These are phyloP conservation scores for Gardenia jasminoides DNA, from an alignment of 257 asterid species.

Conservation along the genomic window DNA sequence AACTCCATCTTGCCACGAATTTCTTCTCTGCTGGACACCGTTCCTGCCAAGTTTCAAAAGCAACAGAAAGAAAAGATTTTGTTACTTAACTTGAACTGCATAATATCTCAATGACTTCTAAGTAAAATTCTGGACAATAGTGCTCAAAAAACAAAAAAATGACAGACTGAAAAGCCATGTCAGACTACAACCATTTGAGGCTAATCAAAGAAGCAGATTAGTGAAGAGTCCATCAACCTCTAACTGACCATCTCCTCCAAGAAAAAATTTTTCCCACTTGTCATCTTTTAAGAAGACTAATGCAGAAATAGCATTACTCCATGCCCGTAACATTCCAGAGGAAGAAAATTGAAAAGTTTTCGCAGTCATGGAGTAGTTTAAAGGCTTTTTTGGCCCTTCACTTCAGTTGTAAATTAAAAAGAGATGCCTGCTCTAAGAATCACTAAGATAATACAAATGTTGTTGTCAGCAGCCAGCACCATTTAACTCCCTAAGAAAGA, in stretches of 20 bases:
- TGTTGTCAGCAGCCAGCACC: background rate
- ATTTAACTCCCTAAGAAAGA: background rate
- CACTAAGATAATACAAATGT: background rate
- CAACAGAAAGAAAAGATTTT: background rate
- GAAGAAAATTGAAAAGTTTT: too few relatives aligned
- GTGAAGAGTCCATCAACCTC: background rate
- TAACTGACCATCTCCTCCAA: background rate
- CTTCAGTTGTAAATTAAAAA: background rate
- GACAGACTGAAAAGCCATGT: background rate
- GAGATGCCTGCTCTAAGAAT: background rate
- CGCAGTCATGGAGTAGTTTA: too few relatives aligned
- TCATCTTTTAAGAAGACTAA: background rate
- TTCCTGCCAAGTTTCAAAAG: conserved; percentile 25
- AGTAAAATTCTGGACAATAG: background rate
- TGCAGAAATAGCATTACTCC: background rate
- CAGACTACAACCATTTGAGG: background rate
- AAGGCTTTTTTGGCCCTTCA: background rate
- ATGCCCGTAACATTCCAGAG: background rate
- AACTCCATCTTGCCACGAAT: conserved; percentile 55
- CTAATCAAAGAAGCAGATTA: background rate
- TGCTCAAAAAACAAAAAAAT: background rate
- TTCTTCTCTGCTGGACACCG: conserved; percentile 46
- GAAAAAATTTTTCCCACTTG: too few relatives aligned
- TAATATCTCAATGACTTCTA: background rate
- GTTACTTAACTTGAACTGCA: background rate